Evolutionary conservation across 176 grass and related monocot genomes (phyloP).

Genomic region (Calamus simplicifolius): DNA sequence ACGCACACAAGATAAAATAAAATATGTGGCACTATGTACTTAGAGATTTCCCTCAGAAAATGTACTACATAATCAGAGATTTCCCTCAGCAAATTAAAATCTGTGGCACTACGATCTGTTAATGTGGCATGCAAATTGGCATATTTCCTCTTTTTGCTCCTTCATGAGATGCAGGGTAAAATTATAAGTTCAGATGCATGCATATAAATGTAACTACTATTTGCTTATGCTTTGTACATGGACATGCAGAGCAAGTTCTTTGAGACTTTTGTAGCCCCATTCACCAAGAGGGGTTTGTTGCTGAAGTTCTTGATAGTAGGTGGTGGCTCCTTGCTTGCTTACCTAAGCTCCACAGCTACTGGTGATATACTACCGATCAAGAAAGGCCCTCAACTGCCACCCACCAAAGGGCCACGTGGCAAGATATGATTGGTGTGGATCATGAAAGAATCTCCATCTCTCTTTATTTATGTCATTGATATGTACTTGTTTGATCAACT

Average conservation of each 20-base stretch:
- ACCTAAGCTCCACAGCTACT: constrained; percentile 55
- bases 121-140: no score
- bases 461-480: constrained; percentile 37
- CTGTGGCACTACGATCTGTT: no score
- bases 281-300: constrained; percentile 88
- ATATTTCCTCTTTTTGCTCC: no score
- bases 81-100: no score
- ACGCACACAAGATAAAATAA: no score
- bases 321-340: constrained; percentile 67
- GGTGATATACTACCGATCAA: constrained; percentile 88
- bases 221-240: neutral
- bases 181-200: no score
- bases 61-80: no score
- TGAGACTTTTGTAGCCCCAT: constrained; percentile 81
- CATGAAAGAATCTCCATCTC: neutral
- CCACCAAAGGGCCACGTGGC: constrained; percentile 56
- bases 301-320: constrained; percentile 95
- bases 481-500: constrained; percentile 24
- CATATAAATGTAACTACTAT: no score
- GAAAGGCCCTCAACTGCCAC: constrained; percentile 92
- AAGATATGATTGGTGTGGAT: constrained; percentile 54
- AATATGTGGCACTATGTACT: no score
- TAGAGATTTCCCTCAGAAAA: no score
- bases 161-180: no score
- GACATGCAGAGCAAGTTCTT: constrained; percentile 94